A percentile compares a stretch with the other conserved stretches of the same genome.
phyloP scores from a whole-genome alignment of 2,329 filamentous ascomycete species.

The Triangularia setosa region DNA sequence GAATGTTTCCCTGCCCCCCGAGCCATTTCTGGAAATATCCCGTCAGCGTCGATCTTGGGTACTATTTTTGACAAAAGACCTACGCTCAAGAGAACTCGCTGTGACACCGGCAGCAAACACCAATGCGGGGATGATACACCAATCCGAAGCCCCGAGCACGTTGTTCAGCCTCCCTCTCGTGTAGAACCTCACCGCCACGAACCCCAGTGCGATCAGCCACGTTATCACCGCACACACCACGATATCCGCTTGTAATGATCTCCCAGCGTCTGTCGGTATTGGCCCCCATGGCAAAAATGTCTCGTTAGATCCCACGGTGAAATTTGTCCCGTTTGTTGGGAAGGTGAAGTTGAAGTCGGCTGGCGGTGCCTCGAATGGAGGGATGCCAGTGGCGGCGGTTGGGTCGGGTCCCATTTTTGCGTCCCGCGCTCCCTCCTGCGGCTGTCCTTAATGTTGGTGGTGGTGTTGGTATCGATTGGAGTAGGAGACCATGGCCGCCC shows the following conservation, averaged over 20 bases:
- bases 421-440: neutral
- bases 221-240: constrained; percentile 28
- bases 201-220: constrained; percentile 30
- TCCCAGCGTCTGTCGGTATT: constrained; percentile 18
- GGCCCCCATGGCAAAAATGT: constrained; percentile 13
- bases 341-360: constrained; percentile 10
- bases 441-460: neutral
- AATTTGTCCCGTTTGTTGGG: constrained; percentile 6
- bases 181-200: constrained; percentile 38
- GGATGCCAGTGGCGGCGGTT: neutral
- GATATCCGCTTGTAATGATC: constrained; percentile 26
- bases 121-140: constrained; percentile 34
- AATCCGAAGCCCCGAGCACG: constrained; percentile 37
- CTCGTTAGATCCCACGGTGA: neutral
- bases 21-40: constrained; percentile 15
- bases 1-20: constrained; percentile 25
- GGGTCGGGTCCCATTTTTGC: neutral
- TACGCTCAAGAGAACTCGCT: constrained; percentile 27
- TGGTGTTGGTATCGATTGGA: neutral
- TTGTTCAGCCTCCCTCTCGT: constrained; percentile 35
- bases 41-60: neutral
- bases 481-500: constrained; percentile 15
- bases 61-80: neutral
- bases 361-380: neutral
- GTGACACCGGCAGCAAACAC: constrained; percentile 28